Evolutionary conservation across 1,284 basidiomycete genomes (phyloP), one percentile per base, ranked within the genome.

Genomic region (Exobasidium rhododendri): DNA sequence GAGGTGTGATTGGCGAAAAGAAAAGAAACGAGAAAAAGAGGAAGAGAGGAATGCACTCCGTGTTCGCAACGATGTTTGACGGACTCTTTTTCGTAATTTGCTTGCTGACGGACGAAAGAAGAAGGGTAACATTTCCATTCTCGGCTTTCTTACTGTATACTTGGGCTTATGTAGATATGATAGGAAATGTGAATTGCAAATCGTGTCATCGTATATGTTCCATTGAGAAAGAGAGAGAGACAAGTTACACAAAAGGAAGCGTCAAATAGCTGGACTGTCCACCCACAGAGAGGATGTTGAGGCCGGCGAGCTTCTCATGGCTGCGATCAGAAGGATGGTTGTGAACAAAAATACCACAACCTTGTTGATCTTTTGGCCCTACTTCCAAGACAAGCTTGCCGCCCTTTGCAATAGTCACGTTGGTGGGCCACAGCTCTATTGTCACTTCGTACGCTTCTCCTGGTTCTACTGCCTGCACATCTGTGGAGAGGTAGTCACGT

Each of bases 341-440:
- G 26, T 65, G 63, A 11, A 54, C 56, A 30, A 61, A 61, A 3
- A 65, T 47, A n/a, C 56, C 56, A 2, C 56, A 55, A 13, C 63
- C 63, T 44, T 65, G 63, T 49, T 65, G 63, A 35, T 65, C 64
- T 28, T 65, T 64, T 7, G 65, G 62, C 1, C 62, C 65, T 4
- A 79, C 69, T 53, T 80, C 79, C 32, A 80, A 56, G 1, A 73
- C 69, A 24, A 80, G 61, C 20, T 65, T 66, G 20, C 67, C 63
- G 0, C 79, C 79, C 0, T 57, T 50, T 14, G 64, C 59, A n/a
- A 80, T 63, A 2, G 79, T 72, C 4, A 70, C 66, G n/a, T 64
- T 68, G 5, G 79, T 80, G 20, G 79, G 79, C 79, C 79, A 80
- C 32, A 80, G 58, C 61, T 80, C 79, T 49, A 80, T 69, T 14